Evolutionary conservation across 2,329 filamentous ascomycete genomes (phyloP).

Genomic region (Paraconiothyrium brasiliense): DNA sequence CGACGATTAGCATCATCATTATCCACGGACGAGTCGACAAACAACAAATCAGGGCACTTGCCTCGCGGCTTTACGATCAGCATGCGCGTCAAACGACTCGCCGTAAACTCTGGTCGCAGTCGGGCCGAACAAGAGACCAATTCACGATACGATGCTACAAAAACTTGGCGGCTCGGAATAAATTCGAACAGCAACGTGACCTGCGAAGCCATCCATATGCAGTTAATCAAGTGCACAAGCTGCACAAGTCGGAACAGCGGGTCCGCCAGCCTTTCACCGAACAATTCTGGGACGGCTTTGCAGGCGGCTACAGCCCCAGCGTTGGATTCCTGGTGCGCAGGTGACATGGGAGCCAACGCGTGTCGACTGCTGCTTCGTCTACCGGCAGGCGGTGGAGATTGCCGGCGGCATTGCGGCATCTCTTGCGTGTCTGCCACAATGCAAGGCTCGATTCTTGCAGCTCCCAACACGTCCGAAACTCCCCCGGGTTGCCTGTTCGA

Average conservation of each 20-base stretch:
- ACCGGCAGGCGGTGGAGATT: slow-evolving; percentile 6
- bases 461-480: slow-evolving; percentile 2
- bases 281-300: not conserved
- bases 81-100: not conserved
- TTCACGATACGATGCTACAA: not conserved
- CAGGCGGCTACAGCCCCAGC: not conserved
- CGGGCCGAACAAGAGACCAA: not conserved
- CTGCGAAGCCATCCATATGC: slow-evolving; percentile 1
- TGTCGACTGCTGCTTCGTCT: slow-evolving; percentile 10
- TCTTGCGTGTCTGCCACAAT: not conserved
- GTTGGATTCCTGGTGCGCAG: not conserved
- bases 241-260: not conserved
- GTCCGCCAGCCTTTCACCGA: not conserved
- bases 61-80: not conserved
- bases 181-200: slow-evolving; percentile 8
- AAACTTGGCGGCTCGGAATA: slow-evolving; percentile 1
- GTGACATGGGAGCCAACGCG: slow-evolving; percentile 1
- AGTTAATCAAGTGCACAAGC: slow-evolving; percentile 5
- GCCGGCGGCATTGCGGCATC: not conserved
- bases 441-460: not conserved
- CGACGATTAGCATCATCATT: too few relatives aligned
- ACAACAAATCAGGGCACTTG: not conserved
- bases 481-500: slow-evolving; percentile 13
- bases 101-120: not conserved
- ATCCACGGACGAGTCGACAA: not conserved